Evolutionary conservation across 176 grass and related monocot species (phyloP), one percentile per base, ranked within the genome.

Genomic region (Microstegium vimineum): DNA sequence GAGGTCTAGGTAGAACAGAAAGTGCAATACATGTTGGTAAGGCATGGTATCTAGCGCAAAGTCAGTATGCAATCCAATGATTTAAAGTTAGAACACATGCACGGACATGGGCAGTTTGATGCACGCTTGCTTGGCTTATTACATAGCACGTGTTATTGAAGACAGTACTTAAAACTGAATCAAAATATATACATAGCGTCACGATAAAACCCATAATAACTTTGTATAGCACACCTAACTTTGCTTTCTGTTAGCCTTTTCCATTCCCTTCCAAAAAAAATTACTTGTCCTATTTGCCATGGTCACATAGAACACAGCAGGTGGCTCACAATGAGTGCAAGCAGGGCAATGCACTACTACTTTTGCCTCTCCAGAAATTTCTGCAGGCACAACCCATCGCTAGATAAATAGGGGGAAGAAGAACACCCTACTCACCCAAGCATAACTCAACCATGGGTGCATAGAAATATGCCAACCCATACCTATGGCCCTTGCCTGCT

Each of bases 381-480:
- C 60, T 13, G 1, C 27, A 10, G 3, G 2, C 15, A 42, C 16
- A 33, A 7, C 10, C 45, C 2, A 8, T 2, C 30, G 23, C 20
- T 67, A 38, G 62, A 78, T 78, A 78, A 52, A 57, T 68, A 76
- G 66, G 47, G 74, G 61, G 30, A n/a, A n/a, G 15, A 17, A 11
- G 18, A 54, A 4, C 33, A n/a, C 33, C 43, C 16, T 16, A 12
- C 32, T 20, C 12, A 18, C 78, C 74, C 40, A 33, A 84, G 47
- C 37, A 75, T 14, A 66, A 30, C 66, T 59, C 22, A 59, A 8
- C 33, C 41, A 80, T 75, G 67, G 65, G 17, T 37, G 42, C 61
- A 56, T 72, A 37, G 13, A n/a, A n/a, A 1, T 62, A 64, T 45
- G 22, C 38, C 62, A 18, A 25, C 25, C 37, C 12, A 72, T 4